Percentiles rank a stretch among this genome's conserved stretches.
These are phyloP conservation scores for Rutstroemia sp. DNA, from an alignment of 2,329 filamentous ascomycete genomes.

Conservation along the genomic window DNA sequence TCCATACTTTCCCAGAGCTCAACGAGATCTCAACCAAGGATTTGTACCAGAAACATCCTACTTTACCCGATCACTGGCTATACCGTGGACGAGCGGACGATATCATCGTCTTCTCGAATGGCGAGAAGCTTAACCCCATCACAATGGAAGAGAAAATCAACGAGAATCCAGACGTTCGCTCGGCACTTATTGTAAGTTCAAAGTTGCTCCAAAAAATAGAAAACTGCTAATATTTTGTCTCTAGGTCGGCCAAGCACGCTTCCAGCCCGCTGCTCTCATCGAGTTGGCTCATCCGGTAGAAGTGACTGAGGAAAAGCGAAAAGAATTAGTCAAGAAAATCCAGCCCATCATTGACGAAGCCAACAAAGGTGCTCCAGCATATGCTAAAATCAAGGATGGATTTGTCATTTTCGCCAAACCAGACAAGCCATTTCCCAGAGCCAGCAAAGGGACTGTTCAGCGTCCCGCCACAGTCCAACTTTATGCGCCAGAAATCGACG, in stretches of 20 bases:
- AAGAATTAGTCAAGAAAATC: conserved; percentile 19
- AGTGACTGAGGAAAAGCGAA: background rate
- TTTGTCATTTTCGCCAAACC: conserved; percentile 5
- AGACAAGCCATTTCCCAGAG: conserved; percentile 9
- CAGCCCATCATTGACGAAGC: conserved; percentile 5
- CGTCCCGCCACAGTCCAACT: conserved; percentile 4
- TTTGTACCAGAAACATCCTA: conserved; percentile 1
- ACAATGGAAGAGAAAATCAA: conserved; percentile 2
- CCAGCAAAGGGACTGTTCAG: conserved; percentile 12
- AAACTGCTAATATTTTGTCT: too few species aligned
- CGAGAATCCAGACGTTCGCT: background rate
- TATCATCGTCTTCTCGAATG: conserved; percentile 35
- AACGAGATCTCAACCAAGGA: conserved; percentile 1
- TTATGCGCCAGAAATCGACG: conserved; percentile 12
- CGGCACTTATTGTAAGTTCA: conserved; percentile 1
- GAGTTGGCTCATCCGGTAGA: background rate
- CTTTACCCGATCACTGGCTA: background rate
- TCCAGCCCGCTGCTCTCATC: conserved; percentile 12
- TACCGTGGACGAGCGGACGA: conserved; percentile 29
- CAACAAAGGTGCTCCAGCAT: conserved; percentile 5
- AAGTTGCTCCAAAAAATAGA: conserved; percentile 22
- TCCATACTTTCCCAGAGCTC: conserved; percentile 7
- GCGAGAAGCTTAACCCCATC: conserved; percentile 32
- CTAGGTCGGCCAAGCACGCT: conserved; percentile 17
- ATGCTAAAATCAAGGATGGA: conserved; percentile 1